Base-by-base conservation (phyloP, 1,284 basidiomycete species). In the Trichosporon sp. region DNA sequence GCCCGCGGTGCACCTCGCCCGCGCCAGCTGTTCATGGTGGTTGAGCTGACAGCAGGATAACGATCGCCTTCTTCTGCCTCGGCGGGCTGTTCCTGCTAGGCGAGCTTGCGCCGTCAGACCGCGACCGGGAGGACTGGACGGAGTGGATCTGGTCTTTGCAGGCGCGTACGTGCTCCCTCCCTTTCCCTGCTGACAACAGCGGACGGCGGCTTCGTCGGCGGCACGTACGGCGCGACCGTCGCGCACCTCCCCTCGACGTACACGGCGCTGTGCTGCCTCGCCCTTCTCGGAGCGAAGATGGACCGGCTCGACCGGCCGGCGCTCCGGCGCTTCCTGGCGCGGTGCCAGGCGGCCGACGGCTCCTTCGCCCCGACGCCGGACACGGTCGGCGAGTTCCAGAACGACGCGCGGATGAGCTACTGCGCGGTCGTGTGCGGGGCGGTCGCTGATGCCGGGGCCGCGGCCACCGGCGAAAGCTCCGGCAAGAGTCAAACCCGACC, bases 181-280 rank as follows among this genome's bases (percentile, higher is more conserved):
- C 21, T 58, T 29, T 13, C 25, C 25, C 11, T 13, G 6, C n/a
- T n/a, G n/a, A n/a, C n/a, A n/a, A n/a, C 83, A 88, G 81, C 76
- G 74, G 88, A 87, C 1, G 87, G 90, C 65, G 93, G 92, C 1
- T 95, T 95, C 77, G 85, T 88, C 72, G 90, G 92, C 4, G 89
- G 92, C 56, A 86, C 90, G 15, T 91, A 88, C 75, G 89, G 90
- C 86, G 86, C 74, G 4, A 77, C 42, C 64, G 83, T 84, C 79
- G 90, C 92, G 0, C 91, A 96, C 79, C 84, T 96, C n/a, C 93
- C 95, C 68, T 92, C 93, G 87, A 94, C 94, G 8, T 97, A 97
- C 77, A 92, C 93, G 0, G 92, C 93, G 0, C 80, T 97, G 2
- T 83, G 95, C 1, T 87, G 88, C 0, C 88, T 97, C 3, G 88